Evolutionary conservation across 2,329 filamentous ascomycete species (phyloP).

Genomic region (Botrytis sinoallii): DNA sequence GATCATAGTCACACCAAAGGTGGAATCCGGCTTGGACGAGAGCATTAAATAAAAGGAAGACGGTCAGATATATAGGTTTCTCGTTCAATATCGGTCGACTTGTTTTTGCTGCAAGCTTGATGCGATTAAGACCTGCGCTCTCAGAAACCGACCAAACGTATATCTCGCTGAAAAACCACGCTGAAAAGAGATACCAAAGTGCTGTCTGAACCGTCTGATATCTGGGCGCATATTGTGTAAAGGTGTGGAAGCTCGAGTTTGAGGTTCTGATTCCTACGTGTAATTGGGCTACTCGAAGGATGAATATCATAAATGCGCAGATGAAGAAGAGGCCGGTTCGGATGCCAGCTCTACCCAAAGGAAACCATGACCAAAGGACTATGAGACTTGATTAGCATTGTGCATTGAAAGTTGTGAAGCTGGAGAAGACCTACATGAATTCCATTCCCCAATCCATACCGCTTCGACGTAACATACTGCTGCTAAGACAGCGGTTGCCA

Average conservation of each 20-base stretch:
- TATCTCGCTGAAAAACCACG: constrained; percentile 74
- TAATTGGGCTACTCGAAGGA: constrained; percentile 81
- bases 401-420: neutral
- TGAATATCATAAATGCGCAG: constrained; percentile 72
- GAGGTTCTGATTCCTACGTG: constrained; percentile 73
- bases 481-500: constrained; percentile 68
- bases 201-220: constrained; percentile 64
- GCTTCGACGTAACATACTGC: constrained; percentile 71
- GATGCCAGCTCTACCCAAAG: constrained; percentile 70
- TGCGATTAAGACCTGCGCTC: constrained; percentile 64
- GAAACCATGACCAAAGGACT: constrained; percentile 88
- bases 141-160: constrained; percentile 70
- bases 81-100: constrained; percentile 82
- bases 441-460: constrained; percentile 65
- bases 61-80: constrained; percentile 75
- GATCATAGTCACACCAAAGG: constrained; percentile 70
- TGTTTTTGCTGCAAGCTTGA: constrained; percentile 65
- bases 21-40: constrained; percentile 67
- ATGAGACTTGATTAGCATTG: constrained; percentile 19
- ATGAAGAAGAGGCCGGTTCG: constrained; percentile 74
- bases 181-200: constrained; percentile 74
- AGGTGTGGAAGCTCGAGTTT: constrained; percentile 62
- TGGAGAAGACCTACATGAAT: constrained; percentile 48
- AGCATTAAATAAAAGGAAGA: constrained; percentile 66
- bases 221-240: constrained; percentile 54